Evolutionary conservation across 2,329 filamentous ascomycete genomes (phyloP).

Genomic region (Alternaria brassicicola): DNA sequence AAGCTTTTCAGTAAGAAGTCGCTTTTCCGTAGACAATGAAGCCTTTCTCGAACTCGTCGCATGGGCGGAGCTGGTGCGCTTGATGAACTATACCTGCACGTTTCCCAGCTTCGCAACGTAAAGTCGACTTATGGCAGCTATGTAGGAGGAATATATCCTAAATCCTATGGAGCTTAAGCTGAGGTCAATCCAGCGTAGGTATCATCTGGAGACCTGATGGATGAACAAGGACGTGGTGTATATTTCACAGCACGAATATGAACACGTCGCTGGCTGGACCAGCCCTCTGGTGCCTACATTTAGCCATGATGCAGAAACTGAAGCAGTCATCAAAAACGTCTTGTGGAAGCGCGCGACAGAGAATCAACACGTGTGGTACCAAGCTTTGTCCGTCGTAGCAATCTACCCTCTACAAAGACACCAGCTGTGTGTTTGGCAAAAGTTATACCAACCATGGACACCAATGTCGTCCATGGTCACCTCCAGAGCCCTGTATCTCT

Average conservation of each 20-base stretch:
- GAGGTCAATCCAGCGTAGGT: background rate
- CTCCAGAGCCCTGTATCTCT: too few relatives aligned
- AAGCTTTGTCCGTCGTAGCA: background rate
- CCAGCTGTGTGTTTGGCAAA: background rate
- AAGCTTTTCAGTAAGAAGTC: background rate
- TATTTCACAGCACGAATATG: background rate
- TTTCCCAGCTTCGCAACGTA: background rate
- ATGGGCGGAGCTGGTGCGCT: slow-evolving; percentile 20
- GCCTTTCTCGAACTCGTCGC: slow-evolving; percentile 17
- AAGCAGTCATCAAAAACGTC: background rate
- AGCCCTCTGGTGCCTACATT: too few relatives aligned
- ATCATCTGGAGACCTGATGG: background rate
- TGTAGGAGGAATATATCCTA: background rate
- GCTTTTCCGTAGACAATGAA: slow-evolving; percentile 10
- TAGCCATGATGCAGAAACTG: background rate
- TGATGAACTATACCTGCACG: slow-evolving; percentile 12
- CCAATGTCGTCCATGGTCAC: too few relatives aligned
- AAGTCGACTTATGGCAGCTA: background rate
- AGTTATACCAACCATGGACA: background rate
- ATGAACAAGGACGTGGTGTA: background rate
- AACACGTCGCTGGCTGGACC: background rate
- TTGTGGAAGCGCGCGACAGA: background rate
- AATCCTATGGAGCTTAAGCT: background rate
- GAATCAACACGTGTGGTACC: background rate
- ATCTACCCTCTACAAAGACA: background rate